Evolutionary conservation across 2,329 filamentous ascomycete species (phyloP), one percentile per base, ranked within the genome.

Genomic region (Kalaharituber pfeilii): DNA sequence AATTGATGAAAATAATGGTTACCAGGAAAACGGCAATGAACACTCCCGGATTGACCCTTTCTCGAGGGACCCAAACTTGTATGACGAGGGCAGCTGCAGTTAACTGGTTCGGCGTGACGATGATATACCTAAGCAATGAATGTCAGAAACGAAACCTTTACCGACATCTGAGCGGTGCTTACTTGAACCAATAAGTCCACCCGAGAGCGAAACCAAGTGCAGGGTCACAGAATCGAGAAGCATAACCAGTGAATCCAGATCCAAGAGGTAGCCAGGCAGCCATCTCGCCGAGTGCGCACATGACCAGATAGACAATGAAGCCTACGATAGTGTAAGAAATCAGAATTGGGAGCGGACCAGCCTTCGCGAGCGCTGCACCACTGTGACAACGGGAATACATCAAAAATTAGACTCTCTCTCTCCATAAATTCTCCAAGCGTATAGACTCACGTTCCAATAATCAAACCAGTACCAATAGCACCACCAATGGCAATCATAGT

Each of bases 221-320:
- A 52, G 84, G 84, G 62, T 91, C 84, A 64, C 80, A 82, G 70
- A 86, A 91, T 49, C 85, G 76, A 57, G 79, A 76, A 24, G 85
- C 84, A 65, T 88, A 91, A 63, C 83, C 83, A 57, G 84, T 84
- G 68, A 91, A 93, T 62, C 85, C 85, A 65, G 82, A 79, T 53
- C 79, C 77, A 63, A 87, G 73, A 51, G 85, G 85, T 29, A 91
- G 68, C 82, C 83, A 91, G 52, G 84, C 77, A 7, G 84, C 83
- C 83, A 91, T 91, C 68, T 89, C 84, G 59, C 84, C 85, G 3
- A 91, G 77, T 54, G 78, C 81, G 55, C 80, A 80, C 83, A 91
- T 87, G 62, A 91, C 84, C 42, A 86, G 70, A 68, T 80, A 91
- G 60, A 89, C 85, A 56, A 91, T 69, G 49, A 81, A 69, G 60